Percentiles rank a stretch among this genome's conserved stretches.
Evolutionary conservation across 371 early-diverging fungal genomes (phyloP).

Genomic region (Polyrhizophydium stewartii): DNA sequence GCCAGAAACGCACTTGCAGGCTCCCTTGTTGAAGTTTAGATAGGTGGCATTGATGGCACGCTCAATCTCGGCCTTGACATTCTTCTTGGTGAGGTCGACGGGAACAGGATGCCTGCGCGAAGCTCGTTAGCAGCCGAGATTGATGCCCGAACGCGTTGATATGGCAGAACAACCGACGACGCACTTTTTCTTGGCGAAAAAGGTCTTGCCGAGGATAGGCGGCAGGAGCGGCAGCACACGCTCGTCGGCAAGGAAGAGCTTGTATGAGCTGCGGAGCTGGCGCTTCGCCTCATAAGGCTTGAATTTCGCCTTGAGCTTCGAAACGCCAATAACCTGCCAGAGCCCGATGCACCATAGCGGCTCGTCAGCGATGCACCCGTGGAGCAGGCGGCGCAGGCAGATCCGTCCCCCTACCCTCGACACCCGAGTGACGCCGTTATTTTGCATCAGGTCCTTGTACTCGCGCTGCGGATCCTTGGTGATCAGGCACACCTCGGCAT

Average conservation of each 20-base stretch:
- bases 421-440: slow-evolving; percentile 32
- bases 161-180: not conserved
- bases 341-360: not conserved
- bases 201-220: slow-evolving; percentile 76
- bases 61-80: slow-evolving; percentile 66
- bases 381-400: no score
- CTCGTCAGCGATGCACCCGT: not conserved
- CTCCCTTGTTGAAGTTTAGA: slow-evolving; percentile 66
- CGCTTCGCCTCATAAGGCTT: slow-evolving; percentile 74
- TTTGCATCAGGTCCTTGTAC: slow-evolving; percentile 62
- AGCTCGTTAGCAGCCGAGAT: no score
- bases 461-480: slow-evolving; percentile 79
- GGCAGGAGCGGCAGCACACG: slow-evolving; percentile 70
- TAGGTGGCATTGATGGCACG: slow-evolving; percentile 71
- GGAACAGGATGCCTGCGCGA: slow-evolving; percentile 62
- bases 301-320: slow-evolving; percentile 71
- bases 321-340: slow-evolving; percentile 66
- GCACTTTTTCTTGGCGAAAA: slow-evolving; percentile 84
- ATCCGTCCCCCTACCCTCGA: slow-evolving; percentile 6
- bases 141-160: no score
- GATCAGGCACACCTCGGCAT: slow-evolving; percentile 72
- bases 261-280: slow-evolving; percentile 64
- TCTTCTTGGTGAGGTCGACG: slow-evolving; percentile 60
- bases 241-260: slow-evolving; percentile 84
- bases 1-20: slow-evolving; percentile 54